Conservation (phyloP, 1,284 basidiomycete species). For the Leccinum cinnamomeum region DNA sequence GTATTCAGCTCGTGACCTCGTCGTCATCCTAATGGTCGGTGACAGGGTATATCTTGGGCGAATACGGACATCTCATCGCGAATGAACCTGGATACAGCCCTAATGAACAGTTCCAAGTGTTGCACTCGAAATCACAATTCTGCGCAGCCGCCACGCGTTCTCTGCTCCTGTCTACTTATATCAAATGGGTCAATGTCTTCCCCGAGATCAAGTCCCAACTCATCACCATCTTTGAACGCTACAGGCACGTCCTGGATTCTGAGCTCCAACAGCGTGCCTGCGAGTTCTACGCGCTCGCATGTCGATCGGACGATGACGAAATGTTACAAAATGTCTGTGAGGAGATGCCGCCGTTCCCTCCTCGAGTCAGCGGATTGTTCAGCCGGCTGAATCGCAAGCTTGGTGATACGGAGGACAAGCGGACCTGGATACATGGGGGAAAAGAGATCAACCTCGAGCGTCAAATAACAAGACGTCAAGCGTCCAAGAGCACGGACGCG, state of each 20-base stretch:
- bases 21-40: constrained; percentile 16
- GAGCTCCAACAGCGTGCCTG: constrained; percentile 98
- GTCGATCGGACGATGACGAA: constrained; percentile 84
- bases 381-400: constrained; percentile 86
- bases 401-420: constrained; percentile 87
- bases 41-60: constrained; percentile 91
- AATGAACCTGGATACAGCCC: constrained; percentile 94
- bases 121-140: constrained; percentile 95
- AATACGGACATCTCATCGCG: constrained; percentile 96
- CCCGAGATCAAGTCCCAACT: constrained; percentile 97
- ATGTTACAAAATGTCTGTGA: constrained; percentile 90
- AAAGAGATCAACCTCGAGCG: constrained; percentile 87
- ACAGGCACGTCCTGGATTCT: constrained; percentile 93
- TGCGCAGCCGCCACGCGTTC: constrained; percentile 92
- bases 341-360: constrained; percentile 98
- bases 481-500: constrained; percentile 34
- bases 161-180: constrained; percentile 37
- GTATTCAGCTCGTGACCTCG: constrained; percentile 1
- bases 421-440: constrained; percentile 94
- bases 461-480: constrained; percentile 50
- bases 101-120: constrained; percentile 89
- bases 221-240: constrained; percentile 95
- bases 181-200: constrained; percentile 81
- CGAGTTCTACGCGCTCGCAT: constrained; percentile 89
- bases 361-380: constrained; percentile 88